Conservation (phyloP, 345 rosid species). For the Euphorbia peplus region DNA sequence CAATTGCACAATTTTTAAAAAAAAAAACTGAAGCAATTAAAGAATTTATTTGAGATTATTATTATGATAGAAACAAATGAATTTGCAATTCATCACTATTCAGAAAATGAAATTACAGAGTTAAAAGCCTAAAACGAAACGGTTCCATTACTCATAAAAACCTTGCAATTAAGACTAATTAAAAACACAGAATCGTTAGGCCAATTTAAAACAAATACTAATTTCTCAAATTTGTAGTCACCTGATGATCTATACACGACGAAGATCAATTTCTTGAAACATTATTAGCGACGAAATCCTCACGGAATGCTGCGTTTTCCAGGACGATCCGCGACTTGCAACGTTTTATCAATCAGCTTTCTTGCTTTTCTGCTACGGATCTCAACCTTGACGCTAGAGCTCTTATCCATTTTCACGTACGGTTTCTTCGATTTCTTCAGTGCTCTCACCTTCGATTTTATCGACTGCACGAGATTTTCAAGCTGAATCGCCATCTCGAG, state of each 20-base stretch:
- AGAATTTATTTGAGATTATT: too few species aligned
- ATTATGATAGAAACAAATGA: too few species aligned
- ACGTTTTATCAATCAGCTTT: slow-evolving; percentile 73
- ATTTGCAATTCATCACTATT: background rate
- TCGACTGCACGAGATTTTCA: slow-evolving; percentile 72
- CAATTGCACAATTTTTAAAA: too few species aligned
- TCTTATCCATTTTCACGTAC: slow-evolving; percentile 85
- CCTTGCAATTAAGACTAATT: background rate
- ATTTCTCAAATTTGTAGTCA: background rate
- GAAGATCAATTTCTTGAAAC: background rate
- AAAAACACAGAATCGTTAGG: slow-evolving; percentile 21
- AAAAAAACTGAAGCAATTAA: background rate
- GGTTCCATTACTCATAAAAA: slow-evolving; percentile 6
- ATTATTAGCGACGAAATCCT: background rate
- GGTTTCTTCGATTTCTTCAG: slow-evolving; percentile 53
- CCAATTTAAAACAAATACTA: background rate
- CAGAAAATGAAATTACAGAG: background rate
- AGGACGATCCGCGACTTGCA: slow-evolving; percentile 73
- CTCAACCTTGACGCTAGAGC: slow-evolving; percentile 89
- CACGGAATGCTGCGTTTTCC: slow-evolving; percentile 51
- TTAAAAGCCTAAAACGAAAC: slow-evolving; percentile 20
- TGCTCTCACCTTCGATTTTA: slow-evolving; percentile 77
- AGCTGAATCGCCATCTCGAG: slow-evolving; percentile 72
- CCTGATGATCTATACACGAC: background rate
- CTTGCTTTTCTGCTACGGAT: slow-evolving; percentile 87